phyloP scores from a whole-genome alignment of 129 eudicot species.

The Deinandra increscens region DNA sequence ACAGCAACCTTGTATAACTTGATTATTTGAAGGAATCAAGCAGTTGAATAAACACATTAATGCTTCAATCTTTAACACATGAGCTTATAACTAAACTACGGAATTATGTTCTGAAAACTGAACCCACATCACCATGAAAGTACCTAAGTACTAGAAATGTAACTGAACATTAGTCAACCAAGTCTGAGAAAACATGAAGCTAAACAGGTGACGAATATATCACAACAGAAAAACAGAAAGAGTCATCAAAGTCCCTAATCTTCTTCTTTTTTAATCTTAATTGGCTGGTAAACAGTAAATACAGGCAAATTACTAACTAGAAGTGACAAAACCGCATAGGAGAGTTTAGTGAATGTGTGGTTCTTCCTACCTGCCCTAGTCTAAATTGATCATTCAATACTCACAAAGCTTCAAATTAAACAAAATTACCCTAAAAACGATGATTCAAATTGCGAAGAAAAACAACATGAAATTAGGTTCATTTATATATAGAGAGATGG shows the following conservation, averaged over 20 bases:
- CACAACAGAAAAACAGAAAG: not conserved
- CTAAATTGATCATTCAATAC: conserved; percentile 8
- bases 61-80: not conserved
- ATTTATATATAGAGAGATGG: no score
- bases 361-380: not conserved
- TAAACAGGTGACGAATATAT: not conserved
- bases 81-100: not conserved
- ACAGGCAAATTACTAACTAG: not conserved
- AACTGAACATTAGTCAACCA: conserved; percentile 1
- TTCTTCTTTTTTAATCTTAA: conserved; percentile 5
- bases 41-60: conserved; percentile 2
- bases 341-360: not conserved
- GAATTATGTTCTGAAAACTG: not conserved
- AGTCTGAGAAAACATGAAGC: conserved; percentile 10
- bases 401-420: conserved; percentile 16
- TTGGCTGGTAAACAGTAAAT: not conserved
- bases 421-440: not conserved
- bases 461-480: not conserved
- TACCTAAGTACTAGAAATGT: not conserved
- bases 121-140: conserved; percentile 17
- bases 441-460: not conserved
- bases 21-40: not conserved
- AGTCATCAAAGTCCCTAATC: conserved; percentile 20
- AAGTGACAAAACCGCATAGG: conserved; percentile 10
- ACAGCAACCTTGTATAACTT: not conserved